Base-by-base conservation (phyloP, 805 yeast species). In the Metschnikowia cubensis region DNA sequence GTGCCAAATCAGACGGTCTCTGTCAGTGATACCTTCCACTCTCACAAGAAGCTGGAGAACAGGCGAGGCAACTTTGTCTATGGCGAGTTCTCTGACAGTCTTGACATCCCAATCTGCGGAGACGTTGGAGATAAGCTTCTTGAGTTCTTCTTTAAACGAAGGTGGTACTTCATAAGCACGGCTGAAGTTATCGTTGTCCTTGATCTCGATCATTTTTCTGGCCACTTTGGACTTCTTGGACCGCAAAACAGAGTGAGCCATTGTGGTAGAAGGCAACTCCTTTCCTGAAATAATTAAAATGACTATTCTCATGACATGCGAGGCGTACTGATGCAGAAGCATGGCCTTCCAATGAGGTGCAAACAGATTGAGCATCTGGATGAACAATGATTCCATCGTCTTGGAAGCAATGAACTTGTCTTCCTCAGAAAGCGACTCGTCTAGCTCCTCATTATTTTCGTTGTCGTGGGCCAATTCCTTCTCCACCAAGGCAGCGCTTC, bases 191-290 rank as follows among this genome's bases (percentile, higher is more conserved):
- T 83, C 85, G 53, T 77, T 84, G 65, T 88, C 96, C 59, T 84
- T 83, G 41, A 89, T 84, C 58, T 87, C 94, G 60, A 89, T 88
- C 96, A 89, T 88, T 64, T 90, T 90, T 66, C 98, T 82, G 6
- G 97, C 97, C 67, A 83, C 86, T 67, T 82, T 90, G 45, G 89
- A 87, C 68, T 77, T 86, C 63, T 89, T 89, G 29, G 95, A 85
- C 63, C 98, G 80, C 56, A 89, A 73, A 5, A 86, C 79, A 0
- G 91, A 86, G 61, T 83, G 83, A 22, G 84, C 77, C 60, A 76
- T 76, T 1, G 85, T 80, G 0, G 90, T 70, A 4, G 91, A 83
- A 15, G 96, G 94, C 48, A 90, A 68, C 49, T 83, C 84, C 58
- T 84, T 84, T 3, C 96, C 97, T 2, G 94, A 75, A 33, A 89